Evolutionary conservation across 129 eudicot genomes (phyloP), one percentile per base, ranked within the genome.

Genomic region (Tagetes erecta): DNA sequence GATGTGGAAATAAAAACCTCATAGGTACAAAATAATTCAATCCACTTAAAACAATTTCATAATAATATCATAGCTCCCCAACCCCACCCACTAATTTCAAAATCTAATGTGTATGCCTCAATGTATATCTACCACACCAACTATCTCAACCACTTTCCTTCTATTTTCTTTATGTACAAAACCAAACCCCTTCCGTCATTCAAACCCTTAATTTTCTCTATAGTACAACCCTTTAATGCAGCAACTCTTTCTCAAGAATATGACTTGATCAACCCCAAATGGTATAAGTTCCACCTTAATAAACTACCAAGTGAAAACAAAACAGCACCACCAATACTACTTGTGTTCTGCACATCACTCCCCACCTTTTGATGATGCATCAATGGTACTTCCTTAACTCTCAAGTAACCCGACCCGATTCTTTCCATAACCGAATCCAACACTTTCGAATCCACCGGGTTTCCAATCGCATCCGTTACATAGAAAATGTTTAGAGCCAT

Each of bases 221-320:
- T 13, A 45, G 52, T 42, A 59, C 59, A 74, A 74, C 60, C 4
- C 30, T 36, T 31, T 9, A 37, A 46, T 74, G 71, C 78, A 45
- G 3, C 59, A 33, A 20, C 59, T 40, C 60, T 8, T 20, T 14
- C 46, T 79, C 80, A 93, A 60, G 95, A 90, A 83, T 72, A 84
- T 64, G 96, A 93, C 67, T 73, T 94, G 58, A 94, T 86, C 87
- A 90, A 62, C 33, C 98, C 97, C 88, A 90, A 80, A 72, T 82
- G 81, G 88, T 83, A 88, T 4, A 94, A 86, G 77, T 90, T 94
- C 89, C 81, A 90, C 67, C 83, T 86, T 42, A 94, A 81, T 47
- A 94, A 39, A 83, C 88, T 94, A 40, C 98, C 98, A 46, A 94
- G 88, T 76, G 98, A 86, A 38, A 90, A 20, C 83, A 90, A 65